Percentiles rank a stretch among this genome's conserved stretches.
Evolutionary conservation across 2,329 filamentous ascomycete species (phyloP).

Genomic region (Ophiostoma ips): DNA sequence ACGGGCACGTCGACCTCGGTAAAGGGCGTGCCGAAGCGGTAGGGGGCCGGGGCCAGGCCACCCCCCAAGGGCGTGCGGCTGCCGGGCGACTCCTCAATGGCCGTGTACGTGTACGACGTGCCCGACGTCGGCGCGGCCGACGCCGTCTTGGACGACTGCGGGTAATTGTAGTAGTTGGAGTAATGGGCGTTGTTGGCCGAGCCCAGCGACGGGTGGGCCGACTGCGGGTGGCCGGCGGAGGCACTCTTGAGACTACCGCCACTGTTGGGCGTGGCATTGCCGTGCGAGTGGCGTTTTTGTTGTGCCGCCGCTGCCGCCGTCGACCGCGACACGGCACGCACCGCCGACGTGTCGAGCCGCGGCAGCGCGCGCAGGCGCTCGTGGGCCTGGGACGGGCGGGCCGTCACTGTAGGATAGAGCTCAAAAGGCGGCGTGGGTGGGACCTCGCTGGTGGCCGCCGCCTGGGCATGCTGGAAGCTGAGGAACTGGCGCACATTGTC

Average conservation of each 20-base stretch:
- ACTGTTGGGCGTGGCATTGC: background rate
- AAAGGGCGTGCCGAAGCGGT: slow-evolving; percentile 72
- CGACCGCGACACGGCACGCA: too few species aligned
- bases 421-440: slow-evolving; percentile 58
- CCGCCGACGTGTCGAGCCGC: slow-evolving; percentile 44
- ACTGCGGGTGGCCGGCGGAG: slow-evolving; percentile 13
- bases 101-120: slow-evolving; percentile 14
- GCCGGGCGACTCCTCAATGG: slow-evolving; percentile 13
- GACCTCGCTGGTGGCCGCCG: slow-evolving; percentile 34
- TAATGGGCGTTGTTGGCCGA: background rate
- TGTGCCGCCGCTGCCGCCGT: slow-evolving; percentile 5
- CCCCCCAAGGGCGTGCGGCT: background rate
- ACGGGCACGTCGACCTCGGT: slow-evolving; percentile 84
- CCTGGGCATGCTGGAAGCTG: slow-evolving; percentile 59
- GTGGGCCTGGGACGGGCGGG: slow-evolving; percentile 26
- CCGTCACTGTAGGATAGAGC: slow-evolving; percentile 41
- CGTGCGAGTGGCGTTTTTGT: slow-evolving; percentile 13
- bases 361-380: slow-evolving; percentile 44
- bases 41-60: slow-evolving; percentile 32
- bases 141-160: slow-evolving; percentile 6
- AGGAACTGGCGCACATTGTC: slow-evolving; percentile 91
- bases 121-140: slow-evolving; percentile 5
- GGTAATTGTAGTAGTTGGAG: background rate
- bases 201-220: slow-evolving; percentile 7
- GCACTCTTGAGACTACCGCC: background rate